Base-by-base conservation (phyloP, 805 yeast genomes). In the Kazachstania taianensis region DNA sequence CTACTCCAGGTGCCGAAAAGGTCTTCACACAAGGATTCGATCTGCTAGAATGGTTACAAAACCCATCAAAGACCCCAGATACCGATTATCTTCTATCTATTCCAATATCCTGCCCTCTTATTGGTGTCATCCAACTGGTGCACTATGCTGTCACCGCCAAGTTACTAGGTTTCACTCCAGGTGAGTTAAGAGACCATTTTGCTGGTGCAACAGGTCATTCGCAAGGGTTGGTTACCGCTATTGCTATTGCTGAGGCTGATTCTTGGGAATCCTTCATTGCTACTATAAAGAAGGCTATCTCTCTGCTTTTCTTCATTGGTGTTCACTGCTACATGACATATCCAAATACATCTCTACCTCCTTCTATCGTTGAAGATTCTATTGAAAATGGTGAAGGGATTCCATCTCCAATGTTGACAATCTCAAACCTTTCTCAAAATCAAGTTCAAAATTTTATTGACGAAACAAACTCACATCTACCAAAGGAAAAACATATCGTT, bases 331-430 rank as follows among this genome's bases (percentile, higher is more conserved):
- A 84, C 61, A 80, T 76, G 62, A 75, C 78, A 43, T 89, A 86
- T 61, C 98, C 98, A 53, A 77, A 82, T 53, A 92, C 97, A 32
- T 81, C 94, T 27, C 71, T 92, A 57, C 86, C 98, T 28, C 98
- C 98, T 40, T 73, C 94, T 16, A 82, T 83, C 61, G 74, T 87
- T 49, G 84, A 84, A 59, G 98, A 92, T 63, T 81, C 94, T 18
- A 75, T 81, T 57, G 94, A 84, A 53, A 79, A 85, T 57, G 89
- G 89, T 51, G 99, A 92, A 68, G 98, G 99, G 50, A 70, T 74
- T 50, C 98, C 98, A 44, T 81, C 94, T 46, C 98, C 98, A 48
- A 92, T 92, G 99, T 74, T 92, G 59, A 81, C 96, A 8, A 73
- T 92, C 43, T 78, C 96, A 61, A 96, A 87, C 60, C 72, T 92